A percentile compares a stretch with the other conserved stretches of the same genome.
Evolutionary conservation across 1,284 basidiomycete genomes (phyloP).

Genomic region (Sphagnurus paluster): DNA sequence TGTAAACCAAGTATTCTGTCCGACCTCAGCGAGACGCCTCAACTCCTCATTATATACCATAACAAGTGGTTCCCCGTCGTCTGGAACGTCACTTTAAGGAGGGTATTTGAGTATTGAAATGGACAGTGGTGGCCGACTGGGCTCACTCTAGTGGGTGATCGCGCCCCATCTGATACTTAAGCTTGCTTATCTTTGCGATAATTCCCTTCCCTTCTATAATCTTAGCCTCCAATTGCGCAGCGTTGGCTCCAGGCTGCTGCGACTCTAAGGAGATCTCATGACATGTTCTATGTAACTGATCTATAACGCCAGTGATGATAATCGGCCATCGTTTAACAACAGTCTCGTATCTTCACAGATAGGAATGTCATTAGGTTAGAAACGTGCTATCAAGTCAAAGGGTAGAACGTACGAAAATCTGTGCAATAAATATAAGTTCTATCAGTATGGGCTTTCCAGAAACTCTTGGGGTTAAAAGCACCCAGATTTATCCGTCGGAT

Average conservation of each 20-base stretch:
- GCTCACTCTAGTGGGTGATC: constrained; percentile 76
- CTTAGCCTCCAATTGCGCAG: constrained; percentile 29
- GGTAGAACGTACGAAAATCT: constrained; percentile 56
- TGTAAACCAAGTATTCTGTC: constrained; percentile 84
- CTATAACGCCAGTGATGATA: constrained; percentile 81
- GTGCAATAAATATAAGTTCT: constrained; percentile 6
- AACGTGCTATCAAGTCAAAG: neutral
- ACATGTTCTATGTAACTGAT: constrained; percentile 63
- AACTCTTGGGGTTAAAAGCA: constrained; percentile 33
- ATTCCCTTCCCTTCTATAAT: constrained; percentile 76
- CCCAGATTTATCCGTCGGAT: constrained; percentile 65
- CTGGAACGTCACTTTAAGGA: constrained; percentile 56
- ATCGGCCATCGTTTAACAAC: constrained; percentile 84
- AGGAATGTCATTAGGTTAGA: neutral
- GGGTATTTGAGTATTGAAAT: neutral
- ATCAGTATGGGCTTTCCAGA: neutral
- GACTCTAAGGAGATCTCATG: constrained; percentile 45
- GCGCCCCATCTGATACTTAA: constrained; percentile 91
- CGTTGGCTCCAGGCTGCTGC: constrained; percentile 12
- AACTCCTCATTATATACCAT: constrained; percentile 79
- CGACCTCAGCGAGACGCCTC: constrained; percentile 42
- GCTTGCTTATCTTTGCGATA: constrained; percentile 75
- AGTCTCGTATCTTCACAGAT: constrained; percentile 38
- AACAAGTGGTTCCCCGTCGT: constrained; percentile 72
- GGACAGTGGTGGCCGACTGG: neutral